Evolutionary conservation across 306 rosid genomes (phyloP).

Genomic region (Alnus glutinosa): DNA sequence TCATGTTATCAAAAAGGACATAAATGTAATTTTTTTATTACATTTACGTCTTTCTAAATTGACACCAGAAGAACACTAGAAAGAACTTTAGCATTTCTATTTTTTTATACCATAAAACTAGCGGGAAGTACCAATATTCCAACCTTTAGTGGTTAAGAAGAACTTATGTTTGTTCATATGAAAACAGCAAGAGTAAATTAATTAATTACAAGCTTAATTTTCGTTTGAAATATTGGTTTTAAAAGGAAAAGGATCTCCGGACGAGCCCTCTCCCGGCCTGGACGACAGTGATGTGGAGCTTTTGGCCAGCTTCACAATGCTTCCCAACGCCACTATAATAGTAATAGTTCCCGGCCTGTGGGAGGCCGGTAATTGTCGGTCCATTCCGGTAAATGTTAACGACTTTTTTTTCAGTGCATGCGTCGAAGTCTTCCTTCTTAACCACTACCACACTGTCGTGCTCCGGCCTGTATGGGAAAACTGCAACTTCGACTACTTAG

Average conservation of each 20-base stretch:
- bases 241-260: conserved; percentile 27
- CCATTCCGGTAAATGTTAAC: conserved; percentile 38
- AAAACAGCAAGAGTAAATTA: too few species aligned
- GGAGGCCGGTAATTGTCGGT: conserved; percentile 34
- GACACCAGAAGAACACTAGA: too few species aligned
- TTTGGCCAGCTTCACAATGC: conserved; percentile 76
- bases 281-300: conserved; percentile 47
- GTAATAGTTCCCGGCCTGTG: conserved; percentile 46
- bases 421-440: conserved; percentile 34
- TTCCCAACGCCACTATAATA: conserved; percentile 58
- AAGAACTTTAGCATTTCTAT: too few species aligned
- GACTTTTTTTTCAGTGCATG: conserved; percentile 35
- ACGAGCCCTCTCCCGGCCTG: conserved; percentile 11
- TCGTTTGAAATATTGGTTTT: neutral
- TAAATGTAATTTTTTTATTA: too few species aligned
- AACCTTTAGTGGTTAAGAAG: too few species aligned
- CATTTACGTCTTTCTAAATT: too few species aligned
- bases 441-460: conserved; percentile 47
- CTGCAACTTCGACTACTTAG: conserved; percentile 37
- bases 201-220: too few species aligned
- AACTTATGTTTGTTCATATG: too few species aligned
- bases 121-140: too few species aligned
- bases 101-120: too few species aligned
- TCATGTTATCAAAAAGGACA: too few species aligned
- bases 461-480: conserved; percentile 48